Conservation (phyloP, 2,329 filamentous ascomycete genomes). For the Neopestalotiopsis rosae region DNA sequence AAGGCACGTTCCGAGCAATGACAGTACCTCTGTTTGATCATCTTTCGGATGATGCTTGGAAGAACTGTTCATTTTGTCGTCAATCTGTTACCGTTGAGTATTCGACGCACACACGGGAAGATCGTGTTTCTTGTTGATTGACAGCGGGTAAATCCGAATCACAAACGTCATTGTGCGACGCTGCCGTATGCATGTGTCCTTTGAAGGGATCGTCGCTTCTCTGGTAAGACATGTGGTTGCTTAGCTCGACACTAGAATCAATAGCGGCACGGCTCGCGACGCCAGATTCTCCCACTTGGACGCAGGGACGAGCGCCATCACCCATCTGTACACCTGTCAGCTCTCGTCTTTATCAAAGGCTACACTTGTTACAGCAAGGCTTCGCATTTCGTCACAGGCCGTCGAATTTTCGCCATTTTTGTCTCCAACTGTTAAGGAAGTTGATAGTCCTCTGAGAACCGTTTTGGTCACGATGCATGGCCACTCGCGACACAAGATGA, state of each 20-base stretch:
- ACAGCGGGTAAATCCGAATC: not conserved
- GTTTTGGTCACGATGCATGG: no score
- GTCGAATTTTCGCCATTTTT: not conserved
- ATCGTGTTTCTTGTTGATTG: not conserved
- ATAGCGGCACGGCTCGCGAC: conserved; percentile 1
- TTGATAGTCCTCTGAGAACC: no score
- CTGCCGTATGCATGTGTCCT: not conserved
- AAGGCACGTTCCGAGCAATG: no score
- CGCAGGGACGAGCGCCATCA: not conserved
- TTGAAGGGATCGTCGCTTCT: conserved; percentile 1
- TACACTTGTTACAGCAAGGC: no score
- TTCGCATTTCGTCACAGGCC: no score
- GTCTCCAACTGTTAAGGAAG: not conserved
- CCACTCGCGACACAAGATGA: no score
- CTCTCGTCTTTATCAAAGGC: not conserved
- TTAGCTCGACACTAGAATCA: conserved; percentile 3
- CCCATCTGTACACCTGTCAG: not conserved
- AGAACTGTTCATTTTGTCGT: not conserved
- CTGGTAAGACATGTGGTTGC: not conserved
- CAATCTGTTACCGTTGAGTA: not conserved
- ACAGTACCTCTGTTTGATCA: no score
- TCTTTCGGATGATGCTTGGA: not conserved
- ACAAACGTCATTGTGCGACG: not conserved
- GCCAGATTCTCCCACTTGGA: not conserved
- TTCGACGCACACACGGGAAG: not conserved